A percentile compares a stretch with the other conserved stretches of the same genome.
Evolutionary conservation across 1,284 basidiomycete species (phyloP).

Genomic region (Ganoderma lucidum): DNA sequence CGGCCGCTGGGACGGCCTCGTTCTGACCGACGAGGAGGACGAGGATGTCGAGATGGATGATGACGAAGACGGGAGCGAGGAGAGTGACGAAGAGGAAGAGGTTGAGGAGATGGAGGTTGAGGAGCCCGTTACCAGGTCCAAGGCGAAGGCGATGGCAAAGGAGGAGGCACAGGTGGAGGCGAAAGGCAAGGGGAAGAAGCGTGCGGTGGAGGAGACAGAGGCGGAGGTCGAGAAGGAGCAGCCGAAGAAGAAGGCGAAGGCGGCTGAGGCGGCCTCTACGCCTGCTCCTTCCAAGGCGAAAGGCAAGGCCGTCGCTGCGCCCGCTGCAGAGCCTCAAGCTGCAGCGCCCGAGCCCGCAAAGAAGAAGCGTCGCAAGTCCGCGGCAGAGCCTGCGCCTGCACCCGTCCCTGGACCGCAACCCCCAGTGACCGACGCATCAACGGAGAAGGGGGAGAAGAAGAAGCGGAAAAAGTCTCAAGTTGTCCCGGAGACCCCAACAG

Average conservation of each 20-base stretch:
- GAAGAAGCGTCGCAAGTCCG: conserved; percentile 38
- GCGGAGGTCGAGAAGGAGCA: conserved; percentile 41
- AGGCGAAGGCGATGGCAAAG: background rate
- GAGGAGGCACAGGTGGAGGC: conserved; percentile 15
- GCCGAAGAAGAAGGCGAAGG: conserved; percentile 47
- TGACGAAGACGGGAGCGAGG: conserved; percentile 41
- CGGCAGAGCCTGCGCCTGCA: conserved; percentile 10
- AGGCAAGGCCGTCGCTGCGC: conserved; percentile 36
- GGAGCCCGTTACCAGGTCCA: conserved; percentile 27
- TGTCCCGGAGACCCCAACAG: conserved; percentile 32
- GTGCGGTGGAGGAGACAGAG: conserved; percentile 44
- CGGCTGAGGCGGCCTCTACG: conserved; percentile 14
- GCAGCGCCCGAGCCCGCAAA: conserved; percentile 26
- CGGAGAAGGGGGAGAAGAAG: conserved; percentile 40
- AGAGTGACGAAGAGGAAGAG: conserved; percentile 24
- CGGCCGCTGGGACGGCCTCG: conserved; percentile 68
- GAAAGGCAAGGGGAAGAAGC: conserved; percentile 48
- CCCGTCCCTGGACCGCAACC: conserved; percentile 13
- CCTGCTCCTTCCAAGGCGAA: conserved; percentile 2
- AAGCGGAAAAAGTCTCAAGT: conserved; percentile 36
- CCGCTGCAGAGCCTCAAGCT: conserved; percentile 14
- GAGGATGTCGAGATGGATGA: conserved; percentile 42
- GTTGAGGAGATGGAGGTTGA: conserved; percentile 27
- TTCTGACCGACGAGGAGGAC: conserved; percentile 39
- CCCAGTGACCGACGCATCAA: conserved; percentile 22